Evolutionary conservation across 805 yeast species (phyloP).

Genomic region (Teunomyces atbi): DNA sequence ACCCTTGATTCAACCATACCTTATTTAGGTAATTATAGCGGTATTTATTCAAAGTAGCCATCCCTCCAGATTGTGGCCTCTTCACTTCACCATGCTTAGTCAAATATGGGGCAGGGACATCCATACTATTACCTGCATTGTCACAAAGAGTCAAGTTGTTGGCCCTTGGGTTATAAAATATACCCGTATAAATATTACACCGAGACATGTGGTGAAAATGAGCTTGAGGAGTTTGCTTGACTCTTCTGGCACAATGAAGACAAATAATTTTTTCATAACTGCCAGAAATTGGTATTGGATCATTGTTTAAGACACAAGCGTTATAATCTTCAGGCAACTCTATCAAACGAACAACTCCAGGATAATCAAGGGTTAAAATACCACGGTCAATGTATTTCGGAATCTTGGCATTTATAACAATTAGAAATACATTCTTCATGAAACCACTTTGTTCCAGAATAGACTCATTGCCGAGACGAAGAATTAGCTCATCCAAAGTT

Average conservation of each 20-base stretch:
- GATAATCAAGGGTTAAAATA: slow-evolving; percentile 41
- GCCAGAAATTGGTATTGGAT: slow-evolving; percentile 12
- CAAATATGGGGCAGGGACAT: slow-evolving; percentile 65
- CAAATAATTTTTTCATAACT: slow-evolving; percentile 28
- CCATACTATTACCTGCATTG: slow-evolving; percentile 22
- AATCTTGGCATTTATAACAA: slow-evolving; percentile 23
- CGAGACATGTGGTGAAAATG: slow-evolving; percentile 26
- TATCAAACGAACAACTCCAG: slow-evolving; percentile 53
- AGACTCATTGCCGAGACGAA: slow-evolving; percentile 2
- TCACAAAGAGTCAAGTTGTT: slow-evolving; percentile 25
- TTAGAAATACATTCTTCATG: slow-evolving; percentile 22
- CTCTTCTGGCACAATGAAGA: slow-evolving; percentile 32
- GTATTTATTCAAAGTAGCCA: slow-evolving; percentile 51
- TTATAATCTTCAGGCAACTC: slow-evolving; percentile 48
- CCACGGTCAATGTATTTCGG: slow-evolving; percentile 23
- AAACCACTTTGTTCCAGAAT: slow-evolving; percentile 3
- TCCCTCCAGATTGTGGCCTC: slow-evolving; percentile 50
- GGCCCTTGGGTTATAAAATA: slow-evolving; percentile 19
- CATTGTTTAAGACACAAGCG: slow-evolving; percentile 24
- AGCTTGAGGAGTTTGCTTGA: slow-evolving; percentile 13
- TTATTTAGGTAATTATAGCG: slow-evolving; percentile 58
- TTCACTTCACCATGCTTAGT: slow-evolving; percentile 77
- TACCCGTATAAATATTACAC: slow-evolving; percentile 17
- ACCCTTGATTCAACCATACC: slow-evolving; percentile 61
- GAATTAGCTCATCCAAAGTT: slow-evolving; percentile 18